Base-by-base conservation (phyloP, 2,329 filamentous ascomycete species). In the Helicocarpus griseus region DNA sequence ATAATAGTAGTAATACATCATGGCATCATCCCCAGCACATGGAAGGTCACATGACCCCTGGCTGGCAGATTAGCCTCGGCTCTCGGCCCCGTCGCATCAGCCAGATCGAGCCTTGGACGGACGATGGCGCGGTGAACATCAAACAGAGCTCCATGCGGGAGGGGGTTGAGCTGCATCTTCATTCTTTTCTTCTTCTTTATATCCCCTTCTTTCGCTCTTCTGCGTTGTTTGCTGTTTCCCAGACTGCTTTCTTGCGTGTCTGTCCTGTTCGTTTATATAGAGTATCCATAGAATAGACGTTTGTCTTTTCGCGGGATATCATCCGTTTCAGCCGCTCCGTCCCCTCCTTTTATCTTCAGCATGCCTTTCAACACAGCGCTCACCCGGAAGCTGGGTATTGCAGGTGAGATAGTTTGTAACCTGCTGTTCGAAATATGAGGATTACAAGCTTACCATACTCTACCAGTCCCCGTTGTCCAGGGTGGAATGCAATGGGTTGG, bases 361-460 rank as follows among this genome's bases (percentile, higher is more conserved):
- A 84, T 84, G 81, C 77, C 77, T 57, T 83, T 84, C 74, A 80
- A 80, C 60, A 84, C 81, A 46, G 77, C 76, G 55, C 74, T 84
- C 47, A 84, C 81, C 41, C 73, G 79, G 59, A 76, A 76, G 58
- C 72, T 84, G 58, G 80, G 81, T 57, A 76, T 76, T 53, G 60
- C 64, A 59, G 61, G 73, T 74, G 64, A 46, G 62, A 40, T 28
- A 4, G 8, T 14, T 19, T 48, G 24, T 17, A 11, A 28, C 29
- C 3, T 7, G 22, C 24, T 33, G 6, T 19, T 31, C n/a, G n/a
- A 1, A 8, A n/a, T 49, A 28, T 31, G 17, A 39, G 5, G 24
- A 7, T 40, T 9, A 4, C 5, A 14, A 8, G 36, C 14, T 5
- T 3, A 41, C 24, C 19, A 9, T 29, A 21, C 17, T 51, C 33